Conservation (phyloP, 345 rosid genomes). For the Capsella bursapastoris region DNA sequence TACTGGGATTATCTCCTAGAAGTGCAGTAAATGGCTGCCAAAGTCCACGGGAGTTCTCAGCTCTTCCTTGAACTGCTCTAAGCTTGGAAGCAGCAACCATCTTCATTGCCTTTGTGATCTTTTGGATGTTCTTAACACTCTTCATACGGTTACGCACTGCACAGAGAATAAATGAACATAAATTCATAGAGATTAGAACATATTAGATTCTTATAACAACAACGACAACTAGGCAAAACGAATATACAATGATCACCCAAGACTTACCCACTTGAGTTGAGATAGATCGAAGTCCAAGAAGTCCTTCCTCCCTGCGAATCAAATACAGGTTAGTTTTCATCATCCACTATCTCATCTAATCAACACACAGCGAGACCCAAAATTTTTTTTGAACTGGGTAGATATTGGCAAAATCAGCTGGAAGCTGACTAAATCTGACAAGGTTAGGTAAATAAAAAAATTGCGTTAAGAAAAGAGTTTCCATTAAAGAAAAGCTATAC, state of each 20-base stretch:
- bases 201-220: background rate
- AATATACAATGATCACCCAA: background rate
- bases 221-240: background rate
- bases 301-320: slow-evolving; percentile 72
- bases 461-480: too few species aligned
- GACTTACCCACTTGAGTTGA: slow-evolving; percentile 92
- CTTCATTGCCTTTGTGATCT: slow-evolving; percentile 99
- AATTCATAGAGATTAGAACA: slow-evolving; percentile 10
- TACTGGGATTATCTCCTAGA: slow-evolving; percentile 55
- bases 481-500: background rate
- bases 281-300: slow-evolving; percentile 71
- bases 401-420: background rate
- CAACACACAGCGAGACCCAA: background rate
- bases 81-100: slow-evolving; percentile 99
- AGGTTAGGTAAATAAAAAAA: background rate
- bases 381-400: background rate
- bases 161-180: slow-evolving; percentile 21
- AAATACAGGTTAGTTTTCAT: slow-evolving; percentile 25
- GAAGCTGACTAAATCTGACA: background rate
- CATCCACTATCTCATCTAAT: slow-evolving; percentile 21
- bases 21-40: slow-evolving; percentile 84
- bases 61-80: slow-evolving; percentile 74
- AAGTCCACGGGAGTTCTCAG: slow-evolving; percentile 98
- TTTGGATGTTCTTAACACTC: slow-evolving; percentile 97
- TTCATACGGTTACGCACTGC: slow-evolving; percentile 97